Conservation (phyloP, 192 early-diverging fungal species). For the Podila clonocystis region DNA sequence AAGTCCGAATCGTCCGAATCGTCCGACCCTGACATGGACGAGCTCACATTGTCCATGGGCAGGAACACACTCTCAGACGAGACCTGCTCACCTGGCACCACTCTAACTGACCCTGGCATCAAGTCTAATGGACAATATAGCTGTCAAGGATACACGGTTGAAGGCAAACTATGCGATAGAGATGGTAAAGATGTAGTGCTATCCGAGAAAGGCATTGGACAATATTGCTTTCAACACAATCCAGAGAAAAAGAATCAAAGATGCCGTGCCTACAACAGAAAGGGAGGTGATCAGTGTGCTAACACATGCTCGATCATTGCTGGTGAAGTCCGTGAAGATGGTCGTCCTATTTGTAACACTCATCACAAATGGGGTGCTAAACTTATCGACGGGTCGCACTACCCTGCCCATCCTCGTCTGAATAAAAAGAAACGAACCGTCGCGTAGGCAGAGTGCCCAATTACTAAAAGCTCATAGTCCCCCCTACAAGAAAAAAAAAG, state of each 20-base stretch:
- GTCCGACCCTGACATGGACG: no score
- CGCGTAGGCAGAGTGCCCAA: neutral
- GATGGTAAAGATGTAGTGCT: neutral
- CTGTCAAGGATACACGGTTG: no score
- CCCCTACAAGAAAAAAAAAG: no score
- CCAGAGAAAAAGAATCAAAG: neutral
- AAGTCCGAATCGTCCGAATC: no score
- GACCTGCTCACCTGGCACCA: no score
- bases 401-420: constrained; percentile 1
- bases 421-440: neutral
- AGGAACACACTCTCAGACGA: no score
- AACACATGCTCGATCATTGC: constrained; percentile 2
- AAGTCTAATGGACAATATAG: no score
- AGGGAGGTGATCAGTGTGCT: neutral
- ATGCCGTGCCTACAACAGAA: neutral
- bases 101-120: no score
- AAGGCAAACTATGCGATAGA: constrained; percentile 2
- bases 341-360: constrained; percentile 9
- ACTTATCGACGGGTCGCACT: neutral
- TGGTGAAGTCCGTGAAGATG: neutral
- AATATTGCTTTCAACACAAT: constrained; percentile 5
- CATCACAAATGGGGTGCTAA: neutral
- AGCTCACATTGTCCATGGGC: no score
- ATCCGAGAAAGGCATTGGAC: neutral
- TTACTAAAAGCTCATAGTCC: no score